phyloP scores from a whole-genome alignment of 257 asterid species.

The Scutellaria barbata region DNA sequence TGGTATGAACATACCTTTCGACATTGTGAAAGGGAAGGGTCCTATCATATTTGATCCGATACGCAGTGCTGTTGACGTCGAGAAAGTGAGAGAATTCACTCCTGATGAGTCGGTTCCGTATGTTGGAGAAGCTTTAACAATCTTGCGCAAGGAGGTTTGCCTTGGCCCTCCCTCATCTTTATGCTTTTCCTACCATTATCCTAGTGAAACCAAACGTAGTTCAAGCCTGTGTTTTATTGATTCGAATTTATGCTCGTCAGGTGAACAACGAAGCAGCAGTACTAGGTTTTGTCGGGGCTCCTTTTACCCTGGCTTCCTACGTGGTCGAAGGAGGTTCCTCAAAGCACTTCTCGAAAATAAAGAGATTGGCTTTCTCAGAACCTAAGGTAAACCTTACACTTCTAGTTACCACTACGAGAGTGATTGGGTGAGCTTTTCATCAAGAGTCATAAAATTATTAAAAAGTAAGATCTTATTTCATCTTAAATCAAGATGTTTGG shows the following conservation, averaged over 20 bases:
- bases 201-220: background rate
- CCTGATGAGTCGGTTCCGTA: slow-evolving; percentile 95
- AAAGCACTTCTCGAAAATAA: slow-evolving; percentile 90
- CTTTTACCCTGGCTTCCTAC: slow-evolving; percentile 95
- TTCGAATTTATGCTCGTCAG: slow-evolving; percentile 43
- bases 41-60: slow-evolving; percentile 92
- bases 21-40: slow-evolving; percentile 95
- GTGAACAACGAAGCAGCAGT: slow-evolving; percentile 97
- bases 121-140: slow-evolving; percentile 92
- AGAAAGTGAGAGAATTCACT: slow-evolving; percentile 78
- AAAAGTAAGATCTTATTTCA: too few species aligned
- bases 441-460: too few species aligned
- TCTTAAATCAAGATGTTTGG: too few species aligned
- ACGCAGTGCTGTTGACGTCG: slow-evolving; percentile 67
- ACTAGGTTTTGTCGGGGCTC: slow-evolving; percentile 98
- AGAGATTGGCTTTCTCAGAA: slow-evolving; percentile 87
- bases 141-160: slow-evolving; percentile 88
- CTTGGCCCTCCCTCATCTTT: slow-evolving; percentile 7
- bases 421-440: too few species aligned
- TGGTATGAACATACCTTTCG: slow-evolving; percentile 98
- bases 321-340: slow-evolving; percentile 99
- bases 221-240: slow-evolving; percentile 26
- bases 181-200: slow-evolving; percentile 15
- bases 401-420: background rate
- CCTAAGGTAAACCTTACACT: slow-evolving; percentile 68